phyloP scores from a whole-genome alignment of 805 yeast genomes.

The Metschnikowia chrysomelidarum region DNA sequence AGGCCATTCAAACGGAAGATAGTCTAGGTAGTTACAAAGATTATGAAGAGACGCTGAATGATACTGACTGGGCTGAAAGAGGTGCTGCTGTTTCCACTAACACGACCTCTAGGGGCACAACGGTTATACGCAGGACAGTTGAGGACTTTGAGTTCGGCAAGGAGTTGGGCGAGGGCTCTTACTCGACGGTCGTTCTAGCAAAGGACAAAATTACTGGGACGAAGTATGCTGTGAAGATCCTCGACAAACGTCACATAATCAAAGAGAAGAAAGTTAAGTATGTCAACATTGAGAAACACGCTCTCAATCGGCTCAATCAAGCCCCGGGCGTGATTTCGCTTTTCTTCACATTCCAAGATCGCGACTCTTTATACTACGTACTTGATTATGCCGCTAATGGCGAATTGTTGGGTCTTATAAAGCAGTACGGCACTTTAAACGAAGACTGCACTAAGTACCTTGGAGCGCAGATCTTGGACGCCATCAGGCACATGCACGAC shows the following conservation, averaged over 20 bases:
- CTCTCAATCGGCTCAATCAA: slow-evolving; percentile 64
- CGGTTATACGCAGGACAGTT: slow-evolving; percentile 36
- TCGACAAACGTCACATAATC: slow-evolving; percentile 75
- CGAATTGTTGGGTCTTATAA: slow-evolving; percentile 65
- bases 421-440: slow-evolving; percentile 65
- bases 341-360: slow-evolving; percentile 79
- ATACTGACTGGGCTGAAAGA: slow-evolving; percentile 31
- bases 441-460: slow-evolving; percentile 69
- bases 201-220: slow-evolving; percentile 51
- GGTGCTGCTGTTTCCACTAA: slow-evolving; percentile 31
- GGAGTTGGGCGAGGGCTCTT: slow-evolving; percentile 45
- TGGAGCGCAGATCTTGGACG: slow-evolving; percentile 72
- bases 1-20: slow-evolving; percentile 9
- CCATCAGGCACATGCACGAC: slow-evolving; percentile 66
- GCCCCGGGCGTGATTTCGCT: slow-evolving; percentile 64
- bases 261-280: slow-evolving; percentile 82
- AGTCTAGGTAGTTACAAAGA: slow-evolving; percentile 18
- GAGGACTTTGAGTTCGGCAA: slow-evolving; percentile 42
- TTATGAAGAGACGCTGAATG: slow-evolving; percentile 13
- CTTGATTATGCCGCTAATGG: slow-evolving; percentile 80
- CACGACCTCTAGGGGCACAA: slow-evolving; percentile 16
- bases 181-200: slow-evolving; percentile 44
- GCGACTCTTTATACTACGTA: slow-evolving; percentile 67
- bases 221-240: slow-evolving; percentile 71
- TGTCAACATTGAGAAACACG: slow-evolving; percentile 79